Conservation (phyloP, 371 early-diverging fungal species). For the Apophysomyces elegans region DNA sequence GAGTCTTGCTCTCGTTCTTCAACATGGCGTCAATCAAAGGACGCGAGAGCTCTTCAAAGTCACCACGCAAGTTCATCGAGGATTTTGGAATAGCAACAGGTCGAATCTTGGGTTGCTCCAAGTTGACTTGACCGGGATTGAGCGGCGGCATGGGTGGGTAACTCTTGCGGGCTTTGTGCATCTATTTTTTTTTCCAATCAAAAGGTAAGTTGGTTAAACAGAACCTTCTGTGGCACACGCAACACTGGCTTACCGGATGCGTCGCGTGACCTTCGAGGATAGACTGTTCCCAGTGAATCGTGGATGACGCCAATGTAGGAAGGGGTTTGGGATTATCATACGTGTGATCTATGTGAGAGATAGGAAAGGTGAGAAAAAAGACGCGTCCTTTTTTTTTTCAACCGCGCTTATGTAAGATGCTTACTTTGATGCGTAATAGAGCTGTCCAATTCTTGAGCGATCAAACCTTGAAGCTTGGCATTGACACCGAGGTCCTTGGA, state of each 20-base stretch:
- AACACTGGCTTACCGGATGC: conserved; percentile 64
- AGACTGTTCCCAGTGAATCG: conserved; percentile 76
- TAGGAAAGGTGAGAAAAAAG: not conserved
- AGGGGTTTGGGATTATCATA: conserved; percentile 55
- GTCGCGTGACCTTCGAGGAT: conserved; percentile 81
- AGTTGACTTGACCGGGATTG: conserved; percentile 46
- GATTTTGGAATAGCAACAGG: conserved; percentile 58
- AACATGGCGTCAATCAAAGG: conserved; percentile 40
- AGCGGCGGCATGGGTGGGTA: conserved; percentile 61
- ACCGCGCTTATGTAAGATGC: conserved; percentile 5
- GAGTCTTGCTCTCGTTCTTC: conserved; percentile 18
- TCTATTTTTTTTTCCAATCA: conserved; percentile 31
- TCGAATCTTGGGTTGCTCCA: conserved; percentile 49
- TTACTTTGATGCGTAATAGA: conserved; percentile 55
- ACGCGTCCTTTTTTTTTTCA: not conserved
- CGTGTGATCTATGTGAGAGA: conserved; percentile 37
- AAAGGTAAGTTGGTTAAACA: not conserved
- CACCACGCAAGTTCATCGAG: conserved; percentile 55
- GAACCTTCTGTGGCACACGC: not conserved
- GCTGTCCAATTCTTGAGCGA: conserved; percentile 44
- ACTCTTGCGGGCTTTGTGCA: conserved; percentile 72
- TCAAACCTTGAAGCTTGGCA: conserved; percentile 33
- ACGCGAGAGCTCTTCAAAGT: conserved; percentile 45
- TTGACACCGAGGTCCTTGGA: conserved; percentile 37
- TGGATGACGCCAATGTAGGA: conserved; percentile 51